Evolutionary conservation across 495 filamentous ascomycete genomes (phyloP), one percentile per base, ranked within the genome.

Genomic region (Hyphodiscus hymeniophilus): DNA sequence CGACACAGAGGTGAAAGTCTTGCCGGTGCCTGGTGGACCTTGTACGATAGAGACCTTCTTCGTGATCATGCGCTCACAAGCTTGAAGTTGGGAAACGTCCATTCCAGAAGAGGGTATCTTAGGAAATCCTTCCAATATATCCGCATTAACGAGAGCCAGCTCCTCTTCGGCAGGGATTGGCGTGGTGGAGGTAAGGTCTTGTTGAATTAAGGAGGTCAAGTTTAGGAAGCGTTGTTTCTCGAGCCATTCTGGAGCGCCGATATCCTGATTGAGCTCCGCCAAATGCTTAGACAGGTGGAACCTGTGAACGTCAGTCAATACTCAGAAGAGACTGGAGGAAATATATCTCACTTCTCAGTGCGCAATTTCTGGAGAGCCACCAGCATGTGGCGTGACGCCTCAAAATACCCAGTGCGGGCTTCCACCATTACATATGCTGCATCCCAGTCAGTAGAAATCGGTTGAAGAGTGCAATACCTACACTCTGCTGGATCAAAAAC

Each of bases 11-110:
- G 87, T 79, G 52, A 80, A 80, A 0, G 89, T 94, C 56, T 94
- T 94, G 11, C 91, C 91, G 2, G 90, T 95, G 0, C 91, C 91
- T 3, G 91, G 91, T 7, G 91, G 91, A 0, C 91, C 91, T 66
- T 96, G 91, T 0, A 95, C 66, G 31, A 98, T 83, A 2, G 87
- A 75, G 0, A 98, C 55, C 31, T 74, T 70, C 41, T 82, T 86
- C 0, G 83, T 82, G 7, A 95, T 59, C 10, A 86, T 81, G 12
- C 72, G 63, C 15, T 66, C 58, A 7, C 84, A 59, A 21, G 83
- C 83, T 18, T 52, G 48, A 52, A 74, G 63, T 57, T 87, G 82
- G 0, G 76, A 77, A 7, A 45, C 47, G 55, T 86, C 81, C 18
- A 85, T 63, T 11, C 65, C 63, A 17, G 63, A 66, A 2, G 63